Evolutionary conservation across 345 rosid genomes (phyloP), one percentile per base, ranked within the genome.

Genomic region (Brassica rapa): DNA sequence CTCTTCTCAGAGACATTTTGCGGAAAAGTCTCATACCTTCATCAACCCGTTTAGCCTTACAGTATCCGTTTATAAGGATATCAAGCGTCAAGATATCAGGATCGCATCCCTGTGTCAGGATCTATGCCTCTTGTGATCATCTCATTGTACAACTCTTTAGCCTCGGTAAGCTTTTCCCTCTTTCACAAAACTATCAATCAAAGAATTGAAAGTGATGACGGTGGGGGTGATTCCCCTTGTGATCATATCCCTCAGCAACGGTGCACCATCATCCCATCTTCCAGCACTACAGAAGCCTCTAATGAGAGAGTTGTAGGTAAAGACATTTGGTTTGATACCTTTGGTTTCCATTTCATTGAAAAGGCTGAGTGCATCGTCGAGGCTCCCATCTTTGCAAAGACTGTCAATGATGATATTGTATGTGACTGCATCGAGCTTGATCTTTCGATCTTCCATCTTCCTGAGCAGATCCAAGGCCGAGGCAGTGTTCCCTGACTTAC

Each of bases 241-340:
- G 19, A 67, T 15, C 84, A 84, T 81, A 39, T 81, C 86, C 14
- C 29, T 75, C 29, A 84, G n/a, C 59, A 85, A 67, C 11, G 46
- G 10, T 0, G 37, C 66, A 37, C 59, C 80, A 16, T 70, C 75
- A 33, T 74, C 7, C 75, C 74, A 67, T 29, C 72, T 27, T 1
- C 84, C 83, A 0, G 11, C 56, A 0, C 5, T 41, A 11, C 70
- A 73, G 14, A 66, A 23, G 19, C 70, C 19, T 23, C 70, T 19
- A 1, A 66, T 66, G 55, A 66, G 56, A 66, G 56, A 5, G 33
- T 0, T 66, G 32, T 39, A 66, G 11, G 56, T 66, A 1, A 66
- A 2, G 14, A 41, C 19, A 41, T 66, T 0, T 66, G 70, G 6
- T 11, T 23, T 14, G 61, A 68, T 8, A 3, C 41, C 72, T 68